Base-by-base conservation (phyloP, 257 asterid genomes). In the Solanum paucissectum region DNA sequence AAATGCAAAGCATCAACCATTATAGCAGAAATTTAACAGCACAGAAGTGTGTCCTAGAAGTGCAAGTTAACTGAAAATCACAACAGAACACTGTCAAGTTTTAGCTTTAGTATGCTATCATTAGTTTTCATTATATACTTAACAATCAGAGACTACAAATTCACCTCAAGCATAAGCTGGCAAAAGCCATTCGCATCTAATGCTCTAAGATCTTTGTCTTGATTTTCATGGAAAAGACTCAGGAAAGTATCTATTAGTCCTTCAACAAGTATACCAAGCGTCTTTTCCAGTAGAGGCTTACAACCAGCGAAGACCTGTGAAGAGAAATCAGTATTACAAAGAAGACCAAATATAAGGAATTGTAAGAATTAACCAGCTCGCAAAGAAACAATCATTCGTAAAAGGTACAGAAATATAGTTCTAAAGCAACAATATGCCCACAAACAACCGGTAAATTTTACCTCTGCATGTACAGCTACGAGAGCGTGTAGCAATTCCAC, bases 381-480 rank as follows among this genome's bases (percentile, higher is more conserved):
- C 36, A 13, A 12, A 81, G 34, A 82, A 88, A 27, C 44, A 37
- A 37, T 40, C 46, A 27, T 12, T 25, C 73, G 14, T 20, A 62
- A 83, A 83, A 76, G 83, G 83, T 40, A 40, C 36, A 76, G 83
- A 76, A 40, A 40, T 40, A 76, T 76, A 76, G 36, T 76, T 12
- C 58, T 40, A 74, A 74, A 79, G 66, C 32, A 82, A 82, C 20
- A 49, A 32, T 32, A 29, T 49, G 69, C 86, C 42, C 86, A 82
- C 49, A 29, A 79, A 82, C 32, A 49, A 29, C 25, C 9, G 16
- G 88, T 74, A 85, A 44, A 86, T 84, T 86, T 86, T 94, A 97
- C 99, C 99, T 95, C 99, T 5, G 99, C 98, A 88, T 97, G 99
- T 84, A 97, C 99, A 83, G 99, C 94, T 29, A 97, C 99, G 84